phyloP scores from a whole-genome alignment of 177 flowering plant genomes.

The Vitis hybrid region DNA sequence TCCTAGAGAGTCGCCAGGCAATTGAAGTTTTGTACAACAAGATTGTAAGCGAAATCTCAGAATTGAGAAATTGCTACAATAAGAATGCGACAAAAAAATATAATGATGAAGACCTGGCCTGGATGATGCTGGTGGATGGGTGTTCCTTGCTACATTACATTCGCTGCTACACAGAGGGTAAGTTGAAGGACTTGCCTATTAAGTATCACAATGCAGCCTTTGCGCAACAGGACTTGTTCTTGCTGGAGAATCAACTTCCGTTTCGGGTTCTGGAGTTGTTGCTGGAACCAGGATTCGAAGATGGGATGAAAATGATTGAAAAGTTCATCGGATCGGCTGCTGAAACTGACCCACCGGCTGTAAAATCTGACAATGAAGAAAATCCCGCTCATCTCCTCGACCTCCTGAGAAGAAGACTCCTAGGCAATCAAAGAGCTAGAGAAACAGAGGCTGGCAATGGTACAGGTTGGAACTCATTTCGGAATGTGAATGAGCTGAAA shows the following conservation, averaged over 20 bases:
- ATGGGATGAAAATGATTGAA: neutral
- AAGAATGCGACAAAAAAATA: neutral
- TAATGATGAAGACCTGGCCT: neutral
- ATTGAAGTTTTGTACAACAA: too few relatives aligned
- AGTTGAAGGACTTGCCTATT: neutral
- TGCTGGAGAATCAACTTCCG: slow-evolving; percentile 14
- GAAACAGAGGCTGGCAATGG: neutral
- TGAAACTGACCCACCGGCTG: too few relatives aligned
- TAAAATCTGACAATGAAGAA: neutral
- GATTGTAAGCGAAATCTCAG: too few relatives aligned
- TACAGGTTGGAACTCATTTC: neutral
- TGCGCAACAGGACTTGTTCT: slow-evolving; percentile 2
- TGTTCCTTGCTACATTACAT: slow-evolving; percentile 5
- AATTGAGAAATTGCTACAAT: too few relatives aligned
- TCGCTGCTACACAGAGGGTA: neutral
- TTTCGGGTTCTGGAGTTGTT: neutral
- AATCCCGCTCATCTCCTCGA: slow-evolving; percentile 8
- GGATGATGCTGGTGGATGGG: slow-evolving; percentile 6
- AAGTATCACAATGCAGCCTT: neutral
- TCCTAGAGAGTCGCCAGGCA: too few relatives aligned
- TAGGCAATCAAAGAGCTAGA: neutral
- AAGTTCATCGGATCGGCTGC: neutral
- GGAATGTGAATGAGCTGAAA: neutral
- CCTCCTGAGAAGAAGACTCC: neutral
- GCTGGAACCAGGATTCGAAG: neutral